Evolutionary conservation across 1,139 yeast genomes (phyloP).

Genomic region (Yamadazyma diddensiae): DNA sequence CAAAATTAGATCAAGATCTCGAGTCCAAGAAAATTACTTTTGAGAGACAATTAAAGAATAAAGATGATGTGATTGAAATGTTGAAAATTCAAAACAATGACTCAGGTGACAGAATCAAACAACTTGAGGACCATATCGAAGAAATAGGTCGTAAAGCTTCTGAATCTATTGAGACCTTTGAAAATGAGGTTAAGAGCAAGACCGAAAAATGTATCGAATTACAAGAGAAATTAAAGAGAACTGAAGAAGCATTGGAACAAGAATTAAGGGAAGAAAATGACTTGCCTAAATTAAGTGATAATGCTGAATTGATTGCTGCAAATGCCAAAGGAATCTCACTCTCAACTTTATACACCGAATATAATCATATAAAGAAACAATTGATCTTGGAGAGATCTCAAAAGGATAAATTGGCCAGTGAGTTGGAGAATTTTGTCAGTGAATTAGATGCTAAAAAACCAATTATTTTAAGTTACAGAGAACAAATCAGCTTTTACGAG

Average conservation of each 20-base stretch:
- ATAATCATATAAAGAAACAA: conserved; percentile 61
- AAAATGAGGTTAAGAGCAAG: conserved; percentile 22
- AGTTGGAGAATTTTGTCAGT: conserved; percentile 65
- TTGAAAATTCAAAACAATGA: conserved; percentile 53
- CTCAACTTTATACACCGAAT: conserved; percentile 68
- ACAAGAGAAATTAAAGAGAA: conserved; percentile 35
- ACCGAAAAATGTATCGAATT: conserved; percentile 32
- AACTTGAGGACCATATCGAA: conserved; percentile 45
- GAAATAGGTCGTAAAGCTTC: conserved; percentile 41
- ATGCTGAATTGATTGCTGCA: conserved; percentile 45
- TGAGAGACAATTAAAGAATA: conserved; percentile 59
- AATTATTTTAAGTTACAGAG: conserved; percentile 62
- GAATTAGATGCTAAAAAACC: conserved; percentile 86
- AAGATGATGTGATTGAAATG: conserved; percentile 60
- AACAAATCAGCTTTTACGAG: conserved; percentile 48
- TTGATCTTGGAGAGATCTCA: conserved; percentile 68
- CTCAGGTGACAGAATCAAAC: conserved; percentile 42
- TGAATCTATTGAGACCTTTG: conserved; percentile 21
- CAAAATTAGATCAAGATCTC: conserved; percentile 20
- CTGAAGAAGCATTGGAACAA: conserved; percentile 42
- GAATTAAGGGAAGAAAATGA: conserved; percentile 42
- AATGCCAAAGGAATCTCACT: conserved; percentile 58
- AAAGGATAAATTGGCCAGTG: conserved; percentile 66
- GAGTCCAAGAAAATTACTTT: conserved; percentile 49
- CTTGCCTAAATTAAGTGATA: conserved; percentile 34